phyloP scores from a whole-genome alignment of 805 yeast genomes.

The Grigorovia jiainica region DNA sequence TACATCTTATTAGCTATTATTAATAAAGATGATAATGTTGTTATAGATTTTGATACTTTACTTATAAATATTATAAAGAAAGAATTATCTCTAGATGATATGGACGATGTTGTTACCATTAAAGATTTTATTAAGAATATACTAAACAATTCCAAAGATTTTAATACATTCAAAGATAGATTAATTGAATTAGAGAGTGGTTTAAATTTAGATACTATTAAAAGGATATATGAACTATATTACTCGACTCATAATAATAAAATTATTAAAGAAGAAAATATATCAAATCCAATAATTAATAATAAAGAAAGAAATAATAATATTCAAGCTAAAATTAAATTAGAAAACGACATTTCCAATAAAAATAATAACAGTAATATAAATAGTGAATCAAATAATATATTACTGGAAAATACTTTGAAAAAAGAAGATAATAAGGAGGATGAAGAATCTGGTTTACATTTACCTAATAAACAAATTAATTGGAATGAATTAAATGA shows the following conservation, averaged over 20 bases:
- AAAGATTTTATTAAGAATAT: slow-evolving; percentile 17
- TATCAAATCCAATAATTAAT: neutral
- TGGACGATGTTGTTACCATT: slow-evolving; percentile 13
- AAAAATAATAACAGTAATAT: too few species aligned
- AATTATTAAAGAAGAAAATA: neutral
- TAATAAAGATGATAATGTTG: slow-evolving; percentile 13
- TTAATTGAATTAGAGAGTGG: slow-evolving; percentile 21
- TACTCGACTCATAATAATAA: too few species aligned
- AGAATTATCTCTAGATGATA: slow-evolving; percentile 7
- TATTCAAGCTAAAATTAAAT: neutral
- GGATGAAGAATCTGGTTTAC: slow-evolving; percentile 5
- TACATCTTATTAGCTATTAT: neutral
- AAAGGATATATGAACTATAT: slow-evolving; percentile 6
- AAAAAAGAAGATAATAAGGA: slow-evolving; percentile 1
- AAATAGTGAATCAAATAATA: too few species aligned
- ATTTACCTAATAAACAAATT: slow-evolving; percentile 10
- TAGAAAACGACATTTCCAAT: neutral
- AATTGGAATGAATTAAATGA: slow-evolving; percentile 14
- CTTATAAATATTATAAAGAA: slow-evolving; percentile 6
- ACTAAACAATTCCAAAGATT: slow-evolving; percentile 7
- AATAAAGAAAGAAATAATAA: neutral
- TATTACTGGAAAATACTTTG: too few species aligned
- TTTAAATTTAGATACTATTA: slow-evolving; percentile 5
- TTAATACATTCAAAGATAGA: slow-evolving; percentile 7
- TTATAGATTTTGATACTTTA: slow-evolving; percentile 19